A percentile compares a stretch with the other conserved stretches of the same genome.
These are phyloP conservation scores for Acaromyces ingoldii DNA, from an alignment of 1,284 basidiomycete species.

Conservation along the genomic window DNA sequence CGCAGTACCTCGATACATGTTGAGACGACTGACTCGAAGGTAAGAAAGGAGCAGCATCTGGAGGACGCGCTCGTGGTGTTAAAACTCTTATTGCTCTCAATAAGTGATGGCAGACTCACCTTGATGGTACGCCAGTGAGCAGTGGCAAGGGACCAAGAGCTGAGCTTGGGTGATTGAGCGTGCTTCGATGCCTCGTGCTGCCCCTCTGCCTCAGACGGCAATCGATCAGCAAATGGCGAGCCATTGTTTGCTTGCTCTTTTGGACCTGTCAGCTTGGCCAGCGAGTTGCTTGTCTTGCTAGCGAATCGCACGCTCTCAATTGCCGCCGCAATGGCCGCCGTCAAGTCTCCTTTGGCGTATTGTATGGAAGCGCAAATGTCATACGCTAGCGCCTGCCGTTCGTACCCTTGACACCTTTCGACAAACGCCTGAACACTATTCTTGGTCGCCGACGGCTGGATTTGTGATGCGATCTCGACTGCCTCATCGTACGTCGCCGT, in stretches of 20 bases:
- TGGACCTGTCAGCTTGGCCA: not conserved
- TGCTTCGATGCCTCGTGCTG: no score
- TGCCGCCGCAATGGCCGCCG: not conserved
- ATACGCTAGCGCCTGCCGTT: not conserved
- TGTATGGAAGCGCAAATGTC: not conserved
- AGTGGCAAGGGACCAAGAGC: no score
- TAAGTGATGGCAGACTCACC: no score
- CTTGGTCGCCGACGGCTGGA: not conserved
- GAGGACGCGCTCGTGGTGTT: no score
- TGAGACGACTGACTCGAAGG: slow-evolving; percentile 20
- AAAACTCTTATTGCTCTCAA: no score
- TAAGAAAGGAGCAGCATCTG: slow-evolving; percentile 13
- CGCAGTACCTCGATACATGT: slow-evolving; percentile 36
- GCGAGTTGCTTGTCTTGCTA: not conserved
- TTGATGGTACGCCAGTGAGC: no score
- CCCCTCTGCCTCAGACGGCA: no score
- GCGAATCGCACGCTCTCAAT: not conserved
- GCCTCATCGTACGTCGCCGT: not conserved
- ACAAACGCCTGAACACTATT: not conserved
- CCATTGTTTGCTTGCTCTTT: not conserved
- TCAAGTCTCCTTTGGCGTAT: not conserved
- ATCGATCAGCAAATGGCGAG: no score
- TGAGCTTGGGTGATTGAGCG: no score
- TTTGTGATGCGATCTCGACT: not conserved
- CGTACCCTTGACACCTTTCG: not conserved